phyloP scores from a whole-genome alignment of 345 rosid genomes.

The Aquilaria sinensis region DNA sequence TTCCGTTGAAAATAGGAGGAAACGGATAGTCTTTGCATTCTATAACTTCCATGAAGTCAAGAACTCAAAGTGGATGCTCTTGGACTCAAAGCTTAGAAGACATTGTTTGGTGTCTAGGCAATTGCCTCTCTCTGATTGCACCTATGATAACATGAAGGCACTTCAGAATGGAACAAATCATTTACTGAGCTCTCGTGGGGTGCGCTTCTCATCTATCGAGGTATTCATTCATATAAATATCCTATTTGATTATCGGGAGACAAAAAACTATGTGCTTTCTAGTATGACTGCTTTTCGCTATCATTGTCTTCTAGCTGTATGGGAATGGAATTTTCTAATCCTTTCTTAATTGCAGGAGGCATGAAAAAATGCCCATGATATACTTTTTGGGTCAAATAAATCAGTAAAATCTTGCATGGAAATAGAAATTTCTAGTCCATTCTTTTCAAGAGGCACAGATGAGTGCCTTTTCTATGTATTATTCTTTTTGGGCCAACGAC shows the following conservation, averaged over 20 bases:
- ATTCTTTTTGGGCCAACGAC: no score
- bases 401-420: no score
- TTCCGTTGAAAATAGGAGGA: conserved; percentile 36
- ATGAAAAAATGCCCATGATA: no score
- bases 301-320: no score
- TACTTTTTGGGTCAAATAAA: no score
- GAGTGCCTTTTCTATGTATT: no score
- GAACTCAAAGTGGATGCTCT: conserved; percentile 49
- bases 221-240: conserved; percentile 17
- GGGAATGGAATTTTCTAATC: no score
- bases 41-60: conserved; percentile 51
- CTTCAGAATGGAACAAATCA: conserved; percentile 43
- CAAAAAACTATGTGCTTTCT: no score
- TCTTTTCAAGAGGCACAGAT: no score
- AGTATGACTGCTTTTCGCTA: no score
- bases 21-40: conserved; percentile 60
- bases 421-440: no score
- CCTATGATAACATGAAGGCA: conserved; percentile 46
- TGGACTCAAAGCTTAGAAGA: conserved; percentile 48
- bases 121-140: conserved; percentile 62
- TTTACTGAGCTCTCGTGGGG: conserved; percentile 20
- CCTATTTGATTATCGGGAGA: not conserved
- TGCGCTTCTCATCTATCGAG: conserved; percentile 21
- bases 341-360: no score
- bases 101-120: conserved; percentile 49